Evolutionary conservation across 1,139 yeast genomes (phyloP), one percentile per base, ranked within the genome.

Genomic region (Yamadazyma aaseri): DNA sequence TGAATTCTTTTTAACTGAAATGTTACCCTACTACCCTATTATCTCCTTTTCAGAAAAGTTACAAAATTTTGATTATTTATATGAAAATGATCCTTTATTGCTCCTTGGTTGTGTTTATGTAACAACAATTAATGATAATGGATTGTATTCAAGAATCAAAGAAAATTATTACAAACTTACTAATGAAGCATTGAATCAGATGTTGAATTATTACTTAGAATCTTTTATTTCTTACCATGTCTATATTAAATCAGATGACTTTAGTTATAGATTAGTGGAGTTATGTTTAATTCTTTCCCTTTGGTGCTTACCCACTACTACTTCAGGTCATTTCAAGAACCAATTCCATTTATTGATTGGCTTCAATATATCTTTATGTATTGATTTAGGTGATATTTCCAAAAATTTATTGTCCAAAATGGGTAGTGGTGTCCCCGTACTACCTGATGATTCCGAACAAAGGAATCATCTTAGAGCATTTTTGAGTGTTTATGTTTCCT

Each of bases 251-350:
- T 55, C 73, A 11, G 70, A 71, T 20, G 69, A 64, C 32, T 60
- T 74, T 33, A 56, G 70, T 4, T 59, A 59, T 27, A 65, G 63
- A 38, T 47, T 70, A 34, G 65, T 75, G 17, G 65, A 64, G 33
- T 57, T 66, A 1, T 71, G 73, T 40, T 50, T 73, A 32, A 60
- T 73, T 3, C 48, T 74, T 11, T 69, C 77, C 6, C 50, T 71
- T 6, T 76, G 79, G 80, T 63, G 70, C 36, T 54, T 72, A 5
- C 76, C 79, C 2, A 75, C 79, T 3, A 57, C 63, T 21, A 63
- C 62, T 40, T 62, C 72, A 55, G 78, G 77, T 4, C 72, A 75
- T 25, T 73, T 65, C 47, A 71, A 69, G 45, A 75, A 71, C 45
- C 79, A 73, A 41, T 62, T 76, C 51, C 66, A 68, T 40, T 48